Evolutionary conservation across 331 rosid species (phyloP), one percentile per base, ranked within the genome.

Genomic region (Pyracantha coccinea): DNA sequence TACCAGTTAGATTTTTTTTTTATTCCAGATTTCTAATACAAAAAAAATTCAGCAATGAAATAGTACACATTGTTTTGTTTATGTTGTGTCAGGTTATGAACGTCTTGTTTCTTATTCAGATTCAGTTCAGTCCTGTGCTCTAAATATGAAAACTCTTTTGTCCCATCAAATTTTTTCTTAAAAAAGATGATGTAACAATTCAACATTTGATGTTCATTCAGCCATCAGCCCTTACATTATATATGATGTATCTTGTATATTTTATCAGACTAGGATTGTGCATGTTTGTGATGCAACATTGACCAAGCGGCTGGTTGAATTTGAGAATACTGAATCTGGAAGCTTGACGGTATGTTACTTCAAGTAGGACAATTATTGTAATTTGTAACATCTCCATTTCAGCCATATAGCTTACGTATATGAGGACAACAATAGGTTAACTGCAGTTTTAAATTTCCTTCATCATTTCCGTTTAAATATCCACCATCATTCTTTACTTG

Each of bases 281-380:
- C 97, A 91, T 84, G 87, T 93, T 69, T 93, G 98, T 84, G 98
- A 93, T 77, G 91, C 89, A 69, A 93, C 96, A 62, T 84, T 93
- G 89, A 88, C 90, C 12, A 93, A 91, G 83, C 86, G 98, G 55
- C 78, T 93, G 83, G 87, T 91, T 17, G 97, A 93, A 77, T 93
- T 91, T 68, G 98, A 93, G 91, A 85, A 91, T 79, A 93, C 97
- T 8, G 94, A 92, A 63, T 91, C 97, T 63, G 89, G 91, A 70
- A 88, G 92, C 88, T 88, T 91, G 88, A 93, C 98, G 68, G 98
- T 93, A 86, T 58, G 91, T 88, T 66, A 69, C 7, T 64, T 69
- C 6, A 9, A 23, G 17, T 41, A 7, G 33, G 69, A 67, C 62
- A 20, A 72, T 29, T 71, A 62, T 66, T 61, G 44, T 29, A 70